These are phyloP conservation scores for Mucor velutinosus DNA, from an alignment of 371 early-diverging fungal genomes.

Conservation along the genomic window DNA sequence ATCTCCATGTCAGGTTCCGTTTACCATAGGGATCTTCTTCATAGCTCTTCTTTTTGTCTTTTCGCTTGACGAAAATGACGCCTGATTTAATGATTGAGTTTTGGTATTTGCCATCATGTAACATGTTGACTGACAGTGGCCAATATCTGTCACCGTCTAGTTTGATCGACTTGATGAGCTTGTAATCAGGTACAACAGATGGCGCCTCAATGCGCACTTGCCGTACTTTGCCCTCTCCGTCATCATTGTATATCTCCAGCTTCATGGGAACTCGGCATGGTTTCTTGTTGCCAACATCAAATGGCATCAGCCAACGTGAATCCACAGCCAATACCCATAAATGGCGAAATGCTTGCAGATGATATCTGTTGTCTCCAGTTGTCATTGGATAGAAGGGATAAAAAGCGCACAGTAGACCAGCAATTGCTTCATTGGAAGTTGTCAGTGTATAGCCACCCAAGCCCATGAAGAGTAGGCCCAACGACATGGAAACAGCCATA, in stretches of 20 bases:
- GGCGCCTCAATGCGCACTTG: constrained; percentile 58
- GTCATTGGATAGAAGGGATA: constrained; percentile 80
- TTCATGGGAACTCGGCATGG: constrained; percentile 63
- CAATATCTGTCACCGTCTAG: constrained; percentile 63
- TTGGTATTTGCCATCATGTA: constrained; percentile 20
- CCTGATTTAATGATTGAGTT: constrained; percentile 33
- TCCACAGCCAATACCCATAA: constrained; percentile 87
- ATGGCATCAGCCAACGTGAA: constrained; percentile 71
- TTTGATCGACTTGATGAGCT: constrained; percentile 53
- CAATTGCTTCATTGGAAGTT: constrained; percentile 68
- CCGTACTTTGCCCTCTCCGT: constrained; percentile 16
- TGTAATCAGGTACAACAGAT: constrained; percentile 63
- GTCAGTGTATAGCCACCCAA: constrained; percentile 79
- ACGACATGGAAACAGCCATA: constrained; percentile 81
- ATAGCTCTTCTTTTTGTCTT: constrained; percentile 13
- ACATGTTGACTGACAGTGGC: constrained; percentile 56
- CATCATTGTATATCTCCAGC: constrained; percentile 32
- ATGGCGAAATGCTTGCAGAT: constrained; percentile 85
- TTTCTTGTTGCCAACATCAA: constrained; percentile 63
- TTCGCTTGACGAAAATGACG: constrained; percentile 38
- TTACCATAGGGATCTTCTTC: constrained; percentile 20
- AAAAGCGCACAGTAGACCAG: constrained; percentile 71
- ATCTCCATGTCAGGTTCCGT: not conserved
- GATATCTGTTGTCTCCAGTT: constrained; percentile 71
- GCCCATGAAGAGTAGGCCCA: constrained; percentile 84